Conservation (phyloP, 116 monocot species). For the Cymodocea nodosa region DNA sequence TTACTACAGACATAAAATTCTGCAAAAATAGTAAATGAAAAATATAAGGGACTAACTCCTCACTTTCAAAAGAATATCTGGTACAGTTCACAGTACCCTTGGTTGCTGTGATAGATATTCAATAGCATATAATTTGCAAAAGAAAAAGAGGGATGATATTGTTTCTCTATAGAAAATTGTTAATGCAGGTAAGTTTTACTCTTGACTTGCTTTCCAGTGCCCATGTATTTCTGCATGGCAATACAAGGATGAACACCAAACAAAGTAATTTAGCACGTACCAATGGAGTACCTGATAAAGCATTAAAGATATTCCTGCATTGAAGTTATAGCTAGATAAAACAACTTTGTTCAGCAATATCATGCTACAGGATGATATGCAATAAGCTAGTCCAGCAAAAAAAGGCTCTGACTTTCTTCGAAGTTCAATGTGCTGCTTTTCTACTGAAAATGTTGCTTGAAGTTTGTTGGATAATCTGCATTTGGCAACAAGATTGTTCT, state of each 20-base stretch:
- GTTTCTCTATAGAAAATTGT: too few species aligned
- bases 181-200: too few species aligned
- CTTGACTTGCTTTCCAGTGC: neutral
- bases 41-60: neutral
- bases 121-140: too few species aligned
- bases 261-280: neutral
- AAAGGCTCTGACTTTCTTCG: constrained; percentile 11
- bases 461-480: neutral
- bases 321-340: constrained; percentile 52
- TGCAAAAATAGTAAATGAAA: constrained; percentile 18
- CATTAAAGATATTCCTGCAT: constrained; percentile 66
- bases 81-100: too few species aligned
- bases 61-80: too few species aligned
- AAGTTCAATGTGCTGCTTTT: too few species aligned
- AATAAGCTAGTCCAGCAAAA: constrained; percentile 48
- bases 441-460: too few species aligned
- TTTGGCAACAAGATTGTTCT: neutral
- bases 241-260: neutral
- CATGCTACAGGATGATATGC: constrained; percentile 77
- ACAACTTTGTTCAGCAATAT: constrained; percentile 70
- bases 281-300: constrained; percentile 44
- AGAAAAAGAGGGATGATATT: too few species aligned
- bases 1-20: constrained; percentile 41
- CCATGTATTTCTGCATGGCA: neutral
- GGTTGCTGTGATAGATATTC: too few species aligned